Base-by-base conservation (phyloP, 1,139 yeast genomes). In the Blastobotrys arbuscula region DNA sequence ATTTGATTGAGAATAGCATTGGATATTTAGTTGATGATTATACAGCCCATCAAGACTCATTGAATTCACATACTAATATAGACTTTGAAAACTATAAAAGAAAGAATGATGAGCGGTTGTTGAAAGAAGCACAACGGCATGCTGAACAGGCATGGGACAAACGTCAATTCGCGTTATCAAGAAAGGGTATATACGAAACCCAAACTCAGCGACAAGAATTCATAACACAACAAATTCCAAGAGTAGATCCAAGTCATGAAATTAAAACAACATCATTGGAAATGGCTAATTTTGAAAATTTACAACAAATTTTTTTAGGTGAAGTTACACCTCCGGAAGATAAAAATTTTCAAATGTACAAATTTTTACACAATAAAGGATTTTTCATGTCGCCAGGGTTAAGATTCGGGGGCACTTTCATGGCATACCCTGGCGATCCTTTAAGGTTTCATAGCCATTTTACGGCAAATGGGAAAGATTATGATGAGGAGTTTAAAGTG, bases 341-440 rank as follows among this genome's bases (percentile, higher is more conserved):
- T 9, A 55, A 56, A 2, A 50, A 63, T 8, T 65, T 62, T 44
- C 51, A 58, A 9, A 61, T 76, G 26, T 78, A 68, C 57, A 66
- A 67, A 39, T 63, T 71, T 46, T 64, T 86, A 42, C 79, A 76
- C 51, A 55, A 60, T 1, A 59, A 62, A 18, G 79, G 77, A 0
- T 82, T 75, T 61, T 84, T 63, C 57, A 55, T 89, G 20, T 74
- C 89, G 33, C 96, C 97, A 0, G 98, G 97, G 0, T 71, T 89
- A 39, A 75, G 96, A 52, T 92, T 90, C 63, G 98, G 98, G 1
- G 95, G 96, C 2, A 81, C 82, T 51, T 88, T 81, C 59, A 78
- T 92, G 47, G 89, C 92, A 1, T 92, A 92, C 58, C 97, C 97
- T 0, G 97, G 97, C 0, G 98, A 92, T 62, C 96, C 97, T 2